Evolutionary conservation across 1,284 basidiomycete species (phyloP), one percentile per base, ranked within the genome.

Genomic region (Ustilago shanxiensis): DNA sequence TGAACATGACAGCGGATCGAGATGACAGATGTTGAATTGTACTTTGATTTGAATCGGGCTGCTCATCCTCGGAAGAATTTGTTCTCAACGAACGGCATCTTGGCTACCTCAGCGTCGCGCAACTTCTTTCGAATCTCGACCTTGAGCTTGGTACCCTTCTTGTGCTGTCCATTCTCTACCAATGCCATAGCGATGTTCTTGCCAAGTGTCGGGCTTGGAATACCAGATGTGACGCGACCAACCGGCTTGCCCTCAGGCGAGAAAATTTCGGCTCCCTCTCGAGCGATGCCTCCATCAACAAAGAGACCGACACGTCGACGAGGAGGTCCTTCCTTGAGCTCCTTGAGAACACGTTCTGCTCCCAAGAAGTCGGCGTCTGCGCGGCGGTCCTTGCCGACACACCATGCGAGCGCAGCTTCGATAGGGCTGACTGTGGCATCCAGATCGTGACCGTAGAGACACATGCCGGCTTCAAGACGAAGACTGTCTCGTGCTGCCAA

Each of bases 121-220:
- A 89, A 84, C 87, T 93, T 93, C 61, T 90, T 91, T 54, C 94
- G 89, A 41, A 95, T 92, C 53, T 94, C 91, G 14, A 95, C 91
- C 56, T 89, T 88, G 9, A 95, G 87, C 83, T 92, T 90, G 0
- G 93, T 97, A 8, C 93, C 95, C 86, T 93, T 95, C 88, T 95
- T 98, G 88, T 98, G 94, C 86, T 89, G 90, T 0, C 94, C 95
- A 31, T 86, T 86, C 61, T 80, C 58, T 55, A 98, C 90, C 83
- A 98, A 96, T 0, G 92, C 96, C 96, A 99, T 99, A 8, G 95
- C 94, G 81, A 99, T 94, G 87, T 99, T 98, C 86, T 92, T 91
- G 3, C 91, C 91, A 1, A 95, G 88, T 1, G 94, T 93, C 0
- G 95, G 95, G 1, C 94, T 95, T 8, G 97, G 97, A 70, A 98